A percentile compares a stretch with the other conserved stretches of the same genome.
Evolutionary conservation across 73 alveolate species (phyloP).

Genomic region (Blepharisma stoltei): DNA sequence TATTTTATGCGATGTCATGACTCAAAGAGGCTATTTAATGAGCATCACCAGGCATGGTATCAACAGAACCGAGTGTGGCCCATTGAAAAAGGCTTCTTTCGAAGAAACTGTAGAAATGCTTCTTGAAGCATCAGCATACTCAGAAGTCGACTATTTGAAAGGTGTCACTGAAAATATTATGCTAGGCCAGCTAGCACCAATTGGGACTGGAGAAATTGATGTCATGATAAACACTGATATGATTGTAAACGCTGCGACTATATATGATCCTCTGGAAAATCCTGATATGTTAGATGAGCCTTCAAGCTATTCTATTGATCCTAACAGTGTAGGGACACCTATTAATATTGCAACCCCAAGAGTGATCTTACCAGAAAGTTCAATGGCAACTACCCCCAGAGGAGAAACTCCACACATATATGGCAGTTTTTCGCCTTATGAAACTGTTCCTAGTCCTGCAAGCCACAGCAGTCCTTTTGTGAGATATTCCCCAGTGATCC

Average conservation of each 20-base stretch:
- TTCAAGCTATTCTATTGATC: neutral
- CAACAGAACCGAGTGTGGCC: constrained; percentile 94
- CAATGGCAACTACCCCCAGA: constrained; percentile 8
- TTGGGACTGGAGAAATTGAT: constrained; percentile 67
- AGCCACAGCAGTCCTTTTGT: constrained; percentile 19
- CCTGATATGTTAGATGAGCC: constrained; percentile 28
- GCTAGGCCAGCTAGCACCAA: constrained; percentile 94
- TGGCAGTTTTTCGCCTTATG: constrained; percentile 30
- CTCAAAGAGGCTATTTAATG: constrained; percentile 93
- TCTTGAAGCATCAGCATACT: constrained; percentile 97
- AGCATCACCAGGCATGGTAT: constrained; percentile 99
- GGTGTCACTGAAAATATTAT: constrained; percentile 96
- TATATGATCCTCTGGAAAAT: constrained; percentile 7
- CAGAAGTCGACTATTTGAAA: constrained; percentile 85
- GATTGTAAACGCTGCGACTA: constrained; percentile 10
- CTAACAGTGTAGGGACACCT: constrained; percentile 24
- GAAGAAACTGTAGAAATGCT: constrained; percentile 99
- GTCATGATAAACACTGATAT: constrained; percentile 39
- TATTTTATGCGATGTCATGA: constrained; percentile 95
- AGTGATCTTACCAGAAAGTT: neutral
- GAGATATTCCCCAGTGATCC: constrained; percentile 26
- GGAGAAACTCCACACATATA: constrained; percentile 23
- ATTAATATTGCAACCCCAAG: constrained; percentile 29
- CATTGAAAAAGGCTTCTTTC: constrained; percentile 74
- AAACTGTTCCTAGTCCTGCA: constrained; percentile 28